These are phyloP conservation scores for Stachybotrys echinatus DNA, from an alignment of 2,329 filamentous ascomycete species.

Conservation along the genomic window DNA sequence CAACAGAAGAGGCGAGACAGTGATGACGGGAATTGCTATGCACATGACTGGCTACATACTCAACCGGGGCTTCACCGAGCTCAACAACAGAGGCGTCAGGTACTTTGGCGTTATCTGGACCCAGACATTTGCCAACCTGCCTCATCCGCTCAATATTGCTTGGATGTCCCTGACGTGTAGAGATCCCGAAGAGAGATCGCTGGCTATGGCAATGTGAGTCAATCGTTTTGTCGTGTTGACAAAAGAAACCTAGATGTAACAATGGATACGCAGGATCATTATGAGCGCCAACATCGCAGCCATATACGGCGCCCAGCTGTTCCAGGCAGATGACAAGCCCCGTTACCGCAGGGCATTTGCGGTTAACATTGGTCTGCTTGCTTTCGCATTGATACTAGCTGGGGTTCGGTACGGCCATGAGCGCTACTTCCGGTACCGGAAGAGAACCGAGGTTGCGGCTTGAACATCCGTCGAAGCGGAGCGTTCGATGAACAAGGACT, in stretches of 20 bases:
- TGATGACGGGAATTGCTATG: conserved; percentile 36
- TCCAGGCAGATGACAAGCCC: conserved; percentile 42
- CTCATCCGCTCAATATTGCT: conserved; percentile 49
- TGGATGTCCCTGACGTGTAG: conserved; percentile 50
- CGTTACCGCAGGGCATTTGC: conserved; percentile 44
- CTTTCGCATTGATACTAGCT: conserved; percentile 33
- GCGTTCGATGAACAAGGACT: too few species aligned
- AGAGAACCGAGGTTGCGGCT: too few species aligned
- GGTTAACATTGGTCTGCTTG: conserved; percentile 33
- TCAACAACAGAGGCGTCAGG: conserved; percentile 30
- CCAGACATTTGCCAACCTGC: conserved; percentile 44
- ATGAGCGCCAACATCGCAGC: conserved; percentile 59
- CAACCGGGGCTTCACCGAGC: conserved; percentile 42
- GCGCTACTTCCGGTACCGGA: not conserved
- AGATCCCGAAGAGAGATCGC: conserved; percentile 47
- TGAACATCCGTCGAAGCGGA: too few species aligned
- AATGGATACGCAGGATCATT: conserved; percentile 33
- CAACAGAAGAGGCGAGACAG: conserved; percentile 41
- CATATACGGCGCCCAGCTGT: conserved; percentile 56
- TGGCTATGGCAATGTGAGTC: conserved; percentile 48
- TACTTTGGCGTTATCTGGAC: conserved; percentile 50
- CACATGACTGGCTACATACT: conserved; percentile 44
- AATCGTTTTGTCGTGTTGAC: not conserved
- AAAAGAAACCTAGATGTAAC: not conserved
- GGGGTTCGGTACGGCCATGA: conserved; percentile 22